phyloP scores from a whole-genome alignment of 169 alveolate genomes.

The Cyclospora cayetanensis region DNA sequence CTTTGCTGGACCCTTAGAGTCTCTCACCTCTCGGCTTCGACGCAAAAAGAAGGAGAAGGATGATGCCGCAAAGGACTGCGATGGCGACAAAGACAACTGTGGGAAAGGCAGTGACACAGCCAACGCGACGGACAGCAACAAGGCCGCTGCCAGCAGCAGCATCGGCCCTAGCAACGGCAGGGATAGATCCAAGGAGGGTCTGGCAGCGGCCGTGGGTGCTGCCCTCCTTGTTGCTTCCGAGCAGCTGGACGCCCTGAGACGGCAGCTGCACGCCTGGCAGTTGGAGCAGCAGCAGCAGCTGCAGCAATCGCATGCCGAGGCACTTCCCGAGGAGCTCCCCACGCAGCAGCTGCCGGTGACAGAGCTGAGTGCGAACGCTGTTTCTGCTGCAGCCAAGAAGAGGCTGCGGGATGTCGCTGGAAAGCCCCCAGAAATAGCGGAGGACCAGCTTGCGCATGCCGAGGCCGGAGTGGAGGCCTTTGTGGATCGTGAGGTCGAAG shows the following conservation, averaged over 20 bases:
- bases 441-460: background rate
- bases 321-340: background rate
- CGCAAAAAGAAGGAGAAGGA: background rate
- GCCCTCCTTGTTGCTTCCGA: background rate
- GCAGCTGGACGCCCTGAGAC: background rate
- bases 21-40: background rate
- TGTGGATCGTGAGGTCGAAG: background rate
- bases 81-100: too few species aligned
- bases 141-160: slow-evolving; percentile 12
- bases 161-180: background rate
- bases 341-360: slow-evolving; percentile 4
- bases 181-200: background rate
- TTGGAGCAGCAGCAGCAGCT: slow-evolving; percentile 39
- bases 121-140: slow-evolving; percentile 29
- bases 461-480: background rate
- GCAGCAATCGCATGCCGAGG: background rate
- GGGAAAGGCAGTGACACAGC: too few species aligned
- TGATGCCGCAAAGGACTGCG: too few species aligned
- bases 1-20: background rate
- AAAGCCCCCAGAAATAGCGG: background rate
- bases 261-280: background rate
- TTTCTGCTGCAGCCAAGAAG: slow-evolving; percentile 36
- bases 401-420: background rate
- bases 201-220: background rate
- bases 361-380: slow-evolving; percentile 14